Percentiles rank a stretch among this genome's conserved stretches.
phyloP scores from a whole-genome alignment of 129 eudicot species.

The Artemisia annua region DNA sequence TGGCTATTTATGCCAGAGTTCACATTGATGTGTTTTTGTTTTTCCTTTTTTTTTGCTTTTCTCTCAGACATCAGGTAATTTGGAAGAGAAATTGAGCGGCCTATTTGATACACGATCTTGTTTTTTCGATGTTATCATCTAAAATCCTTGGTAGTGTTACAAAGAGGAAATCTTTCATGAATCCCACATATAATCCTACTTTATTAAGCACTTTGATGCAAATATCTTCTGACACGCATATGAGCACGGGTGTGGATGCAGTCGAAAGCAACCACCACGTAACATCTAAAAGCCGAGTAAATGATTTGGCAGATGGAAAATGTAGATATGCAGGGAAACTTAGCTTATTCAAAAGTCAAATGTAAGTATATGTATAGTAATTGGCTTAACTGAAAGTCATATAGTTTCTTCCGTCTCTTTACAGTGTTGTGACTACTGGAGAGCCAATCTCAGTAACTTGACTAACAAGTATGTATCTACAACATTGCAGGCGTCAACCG shows the following conservation, averaged over 20 bases:
- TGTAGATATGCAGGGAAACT: background rate
- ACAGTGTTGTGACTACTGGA: background rate
- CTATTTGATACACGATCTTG: background rate
- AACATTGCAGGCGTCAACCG: conserved; percentile 23
- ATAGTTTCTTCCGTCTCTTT: background rate
- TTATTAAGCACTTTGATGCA: conserved; percentile 22
- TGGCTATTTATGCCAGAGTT: too few species aligned
- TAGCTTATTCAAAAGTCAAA: conserved; percentile 17
- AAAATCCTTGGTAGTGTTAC: conserved; percentile 23
- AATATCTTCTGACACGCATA: conserved; percentile 20
- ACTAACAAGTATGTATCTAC: conserved; percentile 6
- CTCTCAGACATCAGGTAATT: too few species aligned
- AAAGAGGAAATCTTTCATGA: conserved; percentile 18
- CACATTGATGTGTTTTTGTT: too few species aligned
- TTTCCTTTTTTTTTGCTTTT: too few species aligned
- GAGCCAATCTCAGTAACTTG: background rate
- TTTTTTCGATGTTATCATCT: conserved; percentile 35
- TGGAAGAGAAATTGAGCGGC: too few species aligned
- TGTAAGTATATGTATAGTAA: conserved; percentile 21
- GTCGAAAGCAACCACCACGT: conserved; percentile 15
- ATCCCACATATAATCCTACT: conserved; percentile 10
- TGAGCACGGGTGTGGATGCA: conserved; percentile 10
- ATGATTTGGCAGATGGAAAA: conserved; percentile 23
- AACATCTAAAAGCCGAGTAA: conserved; percentile 6
- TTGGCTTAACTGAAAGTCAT: background rate